A percentile compares a stretch with the other conserved stretches of the same genome.
These are phyloP conservation scores for Silybum marianum DNA, from an alignment of 129 eudicot genomes.

Conservation along the genomic window DNA sequence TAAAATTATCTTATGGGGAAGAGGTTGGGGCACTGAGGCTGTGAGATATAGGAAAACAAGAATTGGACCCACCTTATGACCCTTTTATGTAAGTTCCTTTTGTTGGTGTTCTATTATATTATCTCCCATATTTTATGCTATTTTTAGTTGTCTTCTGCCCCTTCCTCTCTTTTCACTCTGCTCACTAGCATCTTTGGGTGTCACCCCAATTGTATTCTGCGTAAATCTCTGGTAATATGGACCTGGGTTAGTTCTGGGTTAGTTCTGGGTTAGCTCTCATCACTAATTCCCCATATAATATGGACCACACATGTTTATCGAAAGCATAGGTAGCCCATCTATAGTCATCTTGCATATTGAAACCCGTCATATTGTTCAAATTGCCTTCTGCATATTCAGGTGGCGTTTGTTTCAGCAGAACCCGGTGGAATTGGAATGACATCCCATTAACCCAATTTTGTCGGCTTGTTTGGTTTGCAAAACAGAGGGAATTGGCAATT, in stretches of 20 bases:
- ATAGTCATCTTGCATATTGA: background rate
- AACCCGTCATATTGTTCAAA: conserved; percentile 11
- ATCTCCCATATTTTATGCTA: background rate
- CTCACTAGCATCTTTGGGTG: background rate
- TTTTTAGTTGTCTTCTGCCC: background rate
- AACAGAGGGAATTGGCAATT: background rate
- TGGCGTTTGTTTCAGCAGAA: background rate
- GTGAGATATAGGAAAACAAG: background rate
- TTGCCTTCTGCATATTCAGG: background rate
- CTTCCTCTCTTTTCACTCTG: background rate
- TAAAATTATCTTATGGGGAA: background rate
- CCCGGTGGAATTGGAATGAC: background rate
- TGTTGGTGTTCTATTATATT: background rate
- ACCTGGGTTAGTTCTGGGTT: too few relatives aligned
- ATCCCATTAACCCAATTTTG: background rate
- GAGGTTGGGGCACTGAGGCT: background rate
- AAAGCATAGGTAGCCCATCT: background rate
- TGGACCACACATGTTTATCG: background rate
- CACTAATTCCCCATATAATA: background rate
- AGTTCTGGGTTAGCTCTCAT: too few relatives aligned
- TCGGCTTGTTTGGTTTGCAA: background rate
- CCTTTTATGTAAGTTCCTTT: background rate
- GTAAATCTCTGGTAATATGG: background rate
- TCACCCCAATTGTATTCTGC: background rate
- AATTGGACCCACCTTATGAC: background rate